Base-by-base conservation (phyloP, 371 early-diverging fungal species). In the Ecytonucleospora hepatopenaei region DNA sequence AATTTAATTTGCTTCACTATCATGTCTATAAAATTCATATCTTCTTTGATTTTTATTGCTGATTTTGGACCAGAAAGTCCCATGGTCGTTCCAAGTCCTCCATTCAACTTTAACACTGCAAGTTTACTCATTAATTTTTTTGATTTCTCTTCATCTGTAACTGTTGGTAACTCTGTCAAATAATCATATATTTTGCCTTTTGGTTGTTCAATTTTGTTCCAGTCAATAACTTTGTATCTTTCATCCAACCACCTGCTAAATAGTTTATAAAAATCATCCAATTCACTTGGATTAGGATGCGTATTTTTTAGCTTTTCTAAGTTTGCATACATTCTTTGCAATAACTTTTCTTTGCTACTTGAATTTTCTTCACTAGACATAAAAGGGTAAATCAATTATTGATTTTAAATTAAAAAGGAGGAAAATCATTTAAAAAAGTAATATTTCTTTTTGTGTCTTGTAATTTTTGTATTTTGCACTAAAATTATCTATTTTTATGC, bases 41-140 rank as follows among this genome's bases (percentile, higher is more conserved):
- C 88, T 73, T 93, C 92, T 73, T 91, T 86, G 28, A 97, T 94
- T 82, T 94, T 90, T 75, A 97, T 96, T 46, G 90, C 94, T 62
- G 82, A 76, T 82, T 97, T 97, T 62, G 97, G 97, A n/a, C 96
- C 97, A 63, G 91, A 89, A 74, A 92, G 93, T 31, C 97, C 98
- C 98, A 97, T 97, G 53, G 95, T 91, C 27, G 96, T 96, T 64
- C 96, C 98, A 33, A 96, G 85, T 66, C 96, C 98, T 76, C 98
- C 96, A 74, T 97, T 96, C 56, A 97, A 84, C 83, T 97, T 97
- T 54, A 97, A 82, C 3, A 97, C 94, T 53, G 94, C 95, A 12
- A 97, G 84, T 78, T 95, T 94, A 68, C 81, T 81, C 28, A 78
- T 23, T 32, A 60, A 61, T 48, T 68, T 27, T 33, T 64, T 28